phyloP scores from a whole-genome alignment of 495 filamentous ascomycete genomes.

The Parathielavia appendiculata region DNA sequence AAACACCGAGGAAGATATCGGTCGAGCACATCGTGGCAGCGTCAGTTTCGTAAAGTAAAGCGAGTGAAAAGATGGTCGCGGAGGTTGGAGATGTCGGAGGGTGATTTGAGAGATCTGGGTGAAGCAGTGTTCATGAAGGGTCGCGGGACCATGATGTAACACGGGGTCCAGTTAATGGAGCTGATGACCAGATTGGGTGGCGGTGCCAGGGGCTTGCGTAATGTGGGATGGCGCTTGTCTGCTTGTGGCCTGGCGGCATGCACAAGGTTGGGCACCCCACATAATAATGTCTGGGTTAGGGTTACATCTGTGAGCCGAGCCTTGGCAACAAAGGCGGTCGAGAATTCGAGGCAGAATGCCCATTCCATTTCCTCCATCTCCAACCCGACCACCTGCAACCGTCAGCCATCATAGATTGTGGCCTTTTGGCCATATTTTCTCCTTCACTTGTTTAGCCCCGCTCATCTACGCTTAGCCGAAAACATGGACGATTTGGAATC shows the following conservation, averaged over 20 bases:
- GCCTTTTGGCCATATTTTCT: slow-evolving; percentile 3
- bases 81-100: neutral
- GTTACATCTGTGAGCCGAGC: neutral
- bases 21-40: slow-evolving; percentile 51
- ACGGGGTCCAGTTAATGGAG: slow-evolving; percentile 11
- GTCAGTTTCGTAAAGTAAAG: neutral
- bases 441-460: neutral
- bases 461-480: slow-evolving; percentile 2
- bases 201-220: slow-evolving; percentile 28
- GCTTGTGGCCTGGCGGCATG: neutral
- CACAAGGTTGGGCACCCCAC: neutral
- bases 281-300: slow-evolving; percentile 9
- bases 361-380: no score
- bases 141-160: slow-evolving; percentile 16
- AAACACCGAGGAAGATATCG: slow-evolving; percentile 81
- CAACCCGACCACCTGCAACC: neutral
- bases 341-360: slow-evolving; percentile 16
- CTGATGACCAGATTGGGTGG: slow-evolving; percentile 10
- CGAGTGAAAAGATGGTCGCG: neutral
- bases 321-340: slow-evolving; percentile 7
- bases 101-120: neutral
- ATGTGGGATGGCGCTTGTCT: slow-evolving; percentile 15
- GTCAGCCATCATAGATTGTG: neutral
- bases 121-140: slow-evolving; percentile 2
- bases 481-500: slow-evolving; percentile 85